Percentiles rank a stretch among this genome's conserved stretches.
phyloP scores from a whole-genome alignment of 2,329 filamentous ascomycete species.

The Helminthosporium solani region DNA sequence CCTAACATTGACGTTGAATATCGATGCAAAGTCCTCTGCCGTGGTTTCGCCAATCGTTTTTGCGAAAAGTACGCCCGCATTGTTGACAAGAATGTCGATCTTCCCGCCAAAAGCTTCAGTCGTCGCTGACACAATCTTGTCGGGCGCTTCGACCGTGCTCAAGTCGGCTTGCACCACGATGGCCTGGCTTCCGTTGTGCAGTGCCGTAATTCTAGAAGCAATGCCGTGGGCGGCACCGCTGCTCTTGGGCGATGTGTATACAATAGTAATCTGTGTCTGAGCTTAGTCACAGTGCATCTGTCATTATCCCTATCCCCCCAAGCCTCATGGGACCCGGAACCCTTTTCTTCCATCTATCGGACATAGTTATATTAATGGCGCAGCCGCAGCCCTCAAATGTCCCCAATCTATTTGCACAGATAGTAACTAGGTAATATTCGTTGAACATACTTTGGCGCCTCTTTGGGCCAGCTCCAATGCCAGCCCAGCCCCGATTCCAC shows the following conservation, averaged over 20 bases:
- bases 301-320: too few relatives aligned
- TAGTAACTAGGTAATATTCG: too few relatives aligned
- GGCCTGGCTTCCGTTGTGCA: constrained; percentile 40
- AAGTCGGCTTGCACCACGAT: constrained; percentile 46
- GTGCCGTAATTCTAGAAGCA: constrained; percentile 35
- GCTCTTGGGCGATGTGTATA: constrained; percentile 46
- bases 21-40: constrained; percentile 52
- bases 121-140: constrained; percentile 42
- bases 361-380: too few relatives aligned
- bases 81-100: constrained; percentile 50
- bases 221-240: constrained; percentile 34
- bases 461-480: constrained; percentile 51
- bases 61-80: constrained; percentile 38
- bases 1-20: constrained; percentile 61
- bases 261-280: constrained; percentile 42
- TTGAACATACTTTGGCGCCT: constrained; percentile 44
- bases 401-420: too few relatives aligned
- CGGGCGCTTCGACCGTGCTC: constrained; percentile 32
- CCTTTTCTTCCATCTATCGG: too few relatives aligned
- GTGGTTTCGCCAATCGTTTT: constrained; percentile 38
- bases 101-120: constrained; percentile 40
- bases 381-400: too few relatives aligned
- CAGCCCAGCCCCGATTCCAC: constrained; percentile 53
- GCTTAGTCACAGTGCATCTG: too few relatives aligned
- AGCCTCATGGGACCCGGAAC: too few relatives aligned